Base-by-base conservation (phyloP, 805 yeast genomes). In the Wickerhamomyces bovis region DNA sequence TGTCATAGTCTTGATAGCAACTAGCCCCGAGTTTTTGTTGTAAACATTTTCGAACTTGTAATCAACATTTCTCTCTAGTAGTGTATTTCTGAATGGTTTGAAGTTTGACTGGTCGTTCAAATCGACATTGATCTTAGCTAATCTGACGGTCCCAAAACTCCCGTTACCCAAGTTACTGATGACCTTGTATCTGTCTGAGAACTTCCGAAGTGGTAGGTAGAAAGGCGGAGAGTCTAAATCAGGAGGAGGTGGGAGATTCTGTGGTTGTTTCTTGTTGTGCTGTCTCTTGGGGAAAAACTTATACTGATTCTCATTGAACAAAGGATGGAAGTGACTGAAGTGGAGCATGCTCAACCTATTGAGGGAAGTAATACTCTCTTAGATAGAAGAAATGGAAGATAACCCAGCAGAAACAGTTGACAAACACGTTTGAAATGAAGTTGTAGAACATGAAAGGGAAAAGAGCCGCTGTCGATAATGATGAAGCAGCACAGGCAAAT, bases 1-100 rank as follows among this genome's bases (percentile, higher is more conserved):
- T 48, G 77, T 78, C 85, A 90, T 82, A 6, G 86, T 81, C 62
- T 90, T 90, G 45, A 90, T 77, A 3, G 98, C 98, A 41, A 89
- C 95, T 16, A 69, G 47, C 9, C 71, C 67, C 36, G 64, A 62
- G 21, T 51, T 49, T 48, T 67, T 68, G 43, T 66, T 67, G 39
- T 56, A 48, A 43, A 49, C 52, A 49, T 69, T 69, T 43, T 67
- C 68, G 44, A 60, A 49, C 12, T 44, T 44, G 33, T 52, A 60
- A n/a, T 47, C 44, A 1, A 41, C 45, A 11, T 46, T 41, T 44
- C 66, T 66, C 42, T 77, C 76, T 64, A 83, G 57, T 52, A 85
- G 60, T 0, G 92, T 81, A 25, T 61, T 52, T 23, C 44, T 49
- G 40, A 53, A 58, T 15, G 33, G 42, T 21, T 33, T 47, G 35